Base-by-base conservation (phyloP, 805 yeast genomes). In the Saccharomycopsis microspora region DNA sequence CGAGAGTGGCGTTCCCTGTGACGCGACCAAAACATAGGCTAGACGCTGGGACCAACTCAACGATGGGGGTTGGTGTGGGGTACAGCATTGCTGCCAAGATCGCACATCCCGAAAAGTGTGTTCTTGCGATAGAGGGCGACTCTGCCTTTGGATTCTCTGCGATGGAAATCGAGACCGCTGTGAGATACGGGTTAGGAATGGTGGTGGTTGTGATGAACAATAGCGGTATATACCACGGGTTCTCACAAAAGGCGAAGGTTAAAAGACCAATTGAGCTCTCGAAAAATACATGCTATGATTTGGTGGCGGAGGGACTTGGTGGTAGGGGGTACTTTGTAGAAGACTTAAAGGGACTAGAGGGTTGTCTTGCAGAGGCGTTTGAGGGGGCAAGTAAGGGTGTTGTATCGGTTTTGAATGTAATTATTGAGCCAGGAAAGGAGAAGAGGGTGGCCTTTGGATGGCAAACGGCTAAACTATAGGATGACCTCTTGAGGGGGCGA, bases 101-200 rank as follows among this genome's bases (percentile, higher is more conserved):
- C 1, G 67, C 75, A 0, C 49, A 63, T 8, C 77, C 76, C 1
- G 56, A 62, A 0, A 63, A 67, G 40, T 60, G 64, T 4, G 77
- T 80, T 0, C 61, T 82, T 3, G 75, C 81, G 5, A 75, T 82
- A 32, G 82, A 79, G 58, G 89, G 88, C 5, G 88, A 82, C 58
- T 81, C 88, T 1, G 88, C 88, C 2, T 79, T 82, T 64, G 88
- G 88, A 3, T 82, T 82, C 57, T 76, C 83, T 4, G 85, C 77
- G 0, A 71, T 80, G 70, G 89, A 82, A 54, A 53, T 82, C n/a
- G 88, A 82, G 57, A 82, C 89, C 0, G 75, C 82, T 1, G 76
- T 75, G 4, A 63, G 88, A 39, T 62, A 69, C 31, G 57, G 67
- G 3, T 60, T 81, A 28, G 81, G 82, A 2, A 61, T 80, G 54